phyloP scores from a whole-genome alignment of 345 rosid genomes.

The Populus ilicifolia region DNA sequence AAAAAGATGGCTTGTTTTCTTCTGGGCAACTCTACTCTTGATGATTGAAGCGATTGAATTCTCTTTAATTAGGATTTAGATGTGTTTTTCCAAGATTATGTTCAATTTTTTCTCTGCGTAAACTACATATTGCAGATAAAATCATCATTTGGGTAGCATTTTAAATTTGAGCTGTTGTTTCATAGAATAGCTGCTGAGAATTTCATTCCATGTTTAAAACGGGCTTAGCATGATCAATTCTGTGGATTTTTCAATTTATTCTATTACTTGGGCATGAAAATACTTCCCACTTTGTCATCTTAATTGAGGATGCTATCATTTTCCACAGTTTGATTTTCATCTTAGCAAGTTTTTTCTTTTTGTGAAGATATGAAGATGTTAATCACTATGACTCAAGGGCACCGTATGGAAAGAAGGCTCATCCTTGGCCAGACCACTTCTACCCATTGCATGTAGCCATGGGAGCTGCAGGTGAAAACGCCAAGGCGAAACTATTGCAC shows the following conservation, averaged over 20 bases:
- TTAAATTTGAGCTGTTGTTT: too few species aligned
- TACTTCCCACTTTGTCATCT: not conserved
- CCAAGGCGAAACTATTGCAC: conserved; percentile 73
- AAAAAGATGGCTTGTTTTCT: too few species aligned
- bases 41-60: too few species aligned
- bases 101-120: too few species aligned
- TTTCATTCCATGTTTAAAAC: too few species aligned
- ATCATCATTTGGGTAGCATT: too few species aligned
- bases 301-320: not conserved
- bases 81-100: too few species aligned
- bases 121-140: too few species aligned
- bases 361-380: conserved; percentile 66
- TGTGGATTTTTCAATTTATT: not conserved
- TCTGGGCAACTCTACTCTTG: too few species aligned
- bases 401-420: conserved; percentile 68
- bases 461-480: conserved; percentile 74
- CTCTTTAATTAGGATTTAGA: too few species aligned
- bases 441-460: conserved; percentile 86
- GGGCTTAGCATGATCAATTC: not conserved
- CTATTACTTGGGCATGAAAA: not conserved
- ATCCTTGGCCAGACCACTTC: conserved; percentile 88
- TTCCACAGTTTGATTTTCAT: not conserved
- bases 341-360: not conserved
- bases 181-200: too few species aligned
- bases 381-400: conserved; percentile 62